Conservation (phyloP, 768 basidiomycete species). For the Termitomyces sp. region DNA sequence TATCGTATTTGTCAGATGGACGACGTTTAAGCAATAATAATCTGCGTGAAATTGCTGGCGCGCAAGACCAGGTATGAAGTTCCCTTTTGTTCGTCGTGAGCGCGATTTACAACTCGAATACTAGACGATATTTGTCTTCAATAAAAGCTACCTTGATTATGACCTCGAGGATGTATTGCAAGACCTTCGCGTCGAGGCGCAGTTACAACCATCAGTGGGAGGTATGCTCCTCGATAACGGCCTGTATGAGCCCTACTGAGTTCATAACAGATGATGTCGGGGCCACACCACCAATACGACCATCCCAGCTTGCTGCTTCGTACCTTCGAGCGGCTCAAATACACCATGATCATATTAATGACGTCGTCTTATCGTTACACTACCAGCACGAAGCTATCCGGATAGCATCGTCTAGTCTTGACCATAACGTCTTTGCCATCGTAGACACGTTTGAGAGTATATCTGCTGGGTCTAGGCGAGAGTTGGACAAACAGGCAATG, state of each 20-base stretch:
- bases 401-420: conserved; percentile 69
- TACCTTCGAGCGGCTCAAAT: conserved; percentile 58
- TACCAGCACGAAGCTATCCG: conserved; percentile 66
- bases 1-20: conserved; percentile 80
- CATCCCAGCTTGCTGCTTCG: conserved; percentile 59
- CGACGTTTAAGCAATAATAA: conserved; percentile 66
- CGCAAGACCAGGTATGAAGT: conserved; percentile 60
- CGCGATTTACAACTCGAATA: background rate
- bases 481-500: conserved; percentile 60
- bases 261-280: conserved; percentile 44
- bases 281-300: conserved; percentile 68
- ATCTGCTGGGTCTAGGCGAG: conserved; percentile 45
- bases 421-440: conserved; percentile 66
- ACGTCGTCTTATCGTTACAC: conserved; percentile 45
- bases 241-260: background rate
- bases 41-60: conserved; percentile 68
- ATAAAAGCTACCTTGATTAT: conserved; percentile 72
- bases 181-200: conserved; percentile 56
- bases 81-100: background rate
- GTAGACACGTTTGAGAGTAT: conserved; percentile 66
- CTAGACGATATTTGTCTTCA: conserved; percentile 76
- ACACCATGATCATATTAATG: conserved; percentile 59
- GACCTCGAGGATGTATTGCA: conserved; percentile 60
- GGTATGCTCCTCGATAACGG: conserved; percentile 33
- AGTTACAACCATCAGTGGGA: conserved; percentile 66